Percentiles rank a stretch among this genome's conserved stretches.
These are phyloP conservation scores for Backusella morwellensis DNA, from an alignment of 192 early-diverging fungal genomes.

Conservation along the genomic window DNA sequence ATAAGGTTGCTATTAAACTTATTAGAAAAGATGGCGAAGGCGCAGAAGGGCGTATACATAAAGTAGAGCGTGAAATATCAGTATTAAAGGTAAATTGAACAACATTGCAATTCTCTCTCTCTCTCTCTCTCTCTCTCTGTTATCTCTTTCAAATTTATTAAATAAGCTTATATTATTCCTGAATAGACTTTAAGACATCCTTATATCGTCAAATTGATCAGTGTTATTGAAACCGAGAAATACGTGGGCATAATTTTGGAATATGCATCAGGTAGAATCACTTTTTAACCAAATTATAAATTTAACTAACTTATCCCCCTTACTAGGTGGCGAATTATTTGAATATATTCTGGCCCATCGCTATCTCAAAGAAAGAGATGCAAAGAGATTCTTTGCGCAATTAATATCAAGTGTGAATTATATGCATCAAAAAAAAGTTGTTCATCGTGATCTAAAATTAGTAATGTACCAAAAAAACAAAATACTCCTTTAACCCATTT, in stretches of 20 bases:
- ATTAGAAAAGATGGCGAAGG: slow-evolving; percentile 89
- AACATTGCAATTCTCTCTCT: background rate
- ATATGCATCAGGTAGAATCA: slow-evolving; percentile 65
- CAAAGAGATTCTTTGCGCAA: slow-evolving; percentile 76
- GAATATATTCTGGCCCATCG: slow-evolving; percentile 82
- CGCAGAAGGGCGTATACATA: slow-evolving; percentile 70
- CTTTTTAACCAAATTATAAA: background rate
- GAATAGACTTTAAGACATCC: slow-evolving; percentile 66
- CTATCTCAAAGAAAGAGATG: slow-evolving; percentile 75
- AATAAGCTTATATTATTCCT: background rate
- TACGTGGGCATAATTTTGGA: slow-evolving; percentile 88
- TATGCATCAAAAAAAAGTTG: slow-evolving; percentile 74
- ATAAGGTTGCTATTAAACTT: slow-evolving; percentile 90
- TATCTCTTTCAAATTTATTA: background rate
- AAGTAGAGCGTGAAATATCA: slow-evolving; percentile 92
- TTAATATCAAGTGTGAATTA: slow-evolving; percentile 72
- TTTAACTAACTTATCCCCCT: background rate
- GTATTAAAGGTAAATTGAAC: slow-evolving; percentile 75
- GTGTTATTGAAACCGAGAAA: slow-evolving; percentile 80
- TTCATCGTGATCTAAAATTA: slow-evolving; percentile 87
- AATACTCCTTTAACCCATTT: background rate
- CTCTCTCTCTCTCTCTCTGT: background rate
- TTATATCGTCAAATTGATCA: slow-evolving; percentile 75
- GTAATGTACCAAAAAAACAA: slow-evolving; percentile 37
- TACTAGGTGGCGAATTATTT: slow-evolving; percentile 52